Evolutionary conservation across 2,329 filamentous ascomycete species (phyloP).

Genomic region (Apiospora pterosperma): DNA sequence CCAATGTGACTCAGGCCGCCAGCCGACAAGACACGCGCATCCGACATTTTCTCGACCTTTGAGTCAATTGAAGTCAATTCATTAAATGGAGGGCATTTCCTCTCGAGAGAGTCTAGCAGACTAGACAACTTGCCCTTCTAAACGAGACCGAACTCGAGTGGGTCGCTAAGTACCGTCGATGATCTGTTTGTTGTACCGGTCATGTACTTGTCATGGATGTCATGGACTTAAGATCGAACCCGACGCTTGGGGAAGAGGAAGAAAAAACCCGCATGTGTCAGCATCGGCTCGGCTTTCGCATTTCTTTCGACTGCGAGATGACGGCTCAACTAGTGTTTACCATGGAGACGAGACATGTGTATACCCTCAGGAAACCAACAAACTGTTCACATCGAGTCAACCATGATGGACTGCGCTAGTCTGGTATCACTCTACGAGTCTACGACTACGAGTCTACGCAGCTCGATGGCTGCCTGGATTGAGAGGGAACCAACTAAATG

Average conservation of each 20-base stretch:
- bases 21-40: background rate
- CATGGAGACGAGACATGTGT: too few relatives aligned
- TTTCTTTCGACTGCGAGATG: background rate
- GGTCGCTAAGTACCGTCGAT: background rate
- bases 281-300: constrained; percentile 1
- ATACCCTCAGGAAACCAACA: too few relatives aligned
- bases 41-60: background rate
- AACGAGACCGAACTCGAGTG: background rate
- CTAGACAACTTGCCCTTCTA: background rate
- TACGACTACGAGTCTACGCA: too few relatives aligned
- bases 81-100: too few relatives aligned
- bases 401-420: too few relatives aligned
- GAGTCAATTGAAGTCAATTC: constrained; percentile 1
- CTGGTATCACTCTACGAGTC: too few relatives aligned
- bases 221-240: too few relatives aligned
- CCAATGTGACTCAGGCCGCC: background rate
- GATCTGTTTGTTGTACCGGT: background rate
- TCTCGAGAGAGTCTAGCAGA: too few relatives aligned
- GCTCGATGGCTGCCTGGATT: background rate
- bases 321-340: background rate
- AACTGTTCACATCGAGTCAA: too few relatives aligned
- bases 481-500: background rate
- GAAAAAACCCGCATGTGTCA: background rate
- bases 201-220: background rate
- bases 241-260: background rate